Evolutionary conservation across 192 early-diverging fungal species (phyloP).

Genomic region (Backusella tuberculispora): DNA sequence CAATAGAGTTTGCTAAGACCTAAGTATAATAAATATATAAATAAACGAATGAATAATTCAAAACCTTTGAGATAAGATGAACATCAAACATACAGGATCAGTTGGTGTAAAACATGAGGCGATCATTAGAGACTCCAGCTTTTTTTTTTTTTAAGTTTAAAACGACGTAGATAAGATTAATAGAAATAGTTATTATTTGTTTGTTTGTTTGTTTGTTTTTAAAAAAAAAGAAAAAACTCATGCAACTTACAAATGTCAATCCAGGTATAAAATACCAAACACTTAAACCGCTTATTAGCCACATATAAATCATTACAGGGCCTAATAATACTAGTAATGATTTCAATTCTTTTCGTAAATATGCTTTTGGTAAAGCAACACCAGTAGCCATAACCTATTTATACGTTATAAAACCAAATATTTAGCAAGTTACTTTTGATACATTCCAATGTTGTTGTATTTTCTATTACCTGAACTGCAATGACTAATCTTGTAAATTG

Average conservation of each 20-base stretch:
- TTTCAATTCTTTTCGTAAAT: conserved; percentile 62
- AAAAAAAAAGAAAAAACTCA: background rate
- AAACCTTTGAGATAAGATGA: background rate
- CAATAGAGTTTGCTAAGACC: conserved; percentile 84
- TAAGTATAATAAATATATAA: conserved; percentile 6
- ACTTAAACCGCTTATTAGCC: conserved; percentile 65
- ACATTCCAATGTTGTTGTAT: background rate
- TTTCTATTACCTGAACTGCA: conserved; percentile 60
- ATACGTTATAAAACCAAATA: background rate
- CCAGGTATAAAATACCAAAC: conserved; percentile 62
- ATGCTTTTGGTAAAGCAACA: conserved; percentile 60
- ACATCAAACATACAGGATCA: conserved; percentile 71
- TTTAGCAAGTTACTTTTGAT: background rate
- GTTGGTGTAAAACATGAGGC: conserved; percentile 88
- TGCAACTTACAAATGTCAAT: conserved; percentile 45
- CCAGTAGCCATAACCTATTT: conserved; percentile 77
- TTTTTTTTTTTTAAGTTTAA: background rate
- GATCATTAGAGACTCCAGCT: conserved; percentile 74
- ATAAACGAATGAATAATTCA: background rate
- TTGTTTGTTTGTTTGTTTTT: too few relatives aligned
- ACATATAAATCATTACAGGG: conserved; percentile 85
- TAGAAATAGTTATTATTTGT: background rate
- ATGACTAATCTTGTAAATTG: conserved; percentile 77
- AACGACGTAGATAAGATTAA: too few relatives aligned
- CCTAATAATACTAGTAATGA: conserved; percentile 70